A percentile compares a stretch with the other conserved stretches of the same genome.
phyloP scores from a whole-genome alignment of 441 rosid genomes.

The Corymbia citriodora region DNA sequence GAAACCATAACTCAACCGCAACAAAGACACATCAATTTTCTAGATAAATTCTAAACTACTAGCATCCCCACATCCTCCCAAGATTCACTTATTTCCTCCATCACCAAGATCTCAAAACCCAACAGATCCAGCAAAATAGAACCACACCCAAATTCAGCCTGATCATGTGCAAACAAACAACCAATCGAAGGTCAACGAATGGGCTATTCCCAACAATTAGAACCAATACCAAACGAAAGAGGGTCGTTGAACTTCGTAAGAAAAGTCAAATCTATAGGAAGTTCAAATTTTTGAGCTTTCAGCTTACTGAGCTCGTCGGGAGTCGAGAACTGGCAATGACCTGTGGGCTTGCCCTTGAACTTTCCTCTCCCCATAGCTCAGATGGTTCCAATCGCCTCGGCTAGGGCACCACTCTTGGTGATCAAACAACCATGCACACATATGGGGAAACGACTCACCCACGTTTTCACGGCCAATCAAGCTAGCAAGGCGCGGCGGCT shows the following conservation, averaged over 20 bases:
- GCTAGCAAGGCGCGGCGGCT: no score
- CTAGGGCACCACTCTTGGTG: no score
- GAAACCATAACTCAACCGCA: background rate
- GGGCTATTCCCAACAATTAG: background rate
- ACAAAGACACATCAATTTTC: background rate
- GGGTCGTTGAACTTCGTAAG: background rate
- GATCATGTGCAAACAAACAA: background rate
- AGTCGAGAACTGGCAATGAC: constrained; percentile 87
- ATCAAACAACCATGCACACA: no score
- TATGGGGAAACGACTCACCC: no score
- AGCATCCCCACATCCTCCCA: background rate
- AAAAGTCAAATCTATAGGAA: background rate
- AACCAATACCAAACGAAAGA: background rate
- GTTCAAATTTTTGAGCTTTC: background rate
- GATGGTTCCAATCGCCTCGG: background rate
- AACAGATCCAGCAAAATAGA: background rate
- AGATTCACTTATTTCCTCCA: background rate
- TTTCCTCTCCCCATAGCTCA: constrained; percentile 84
- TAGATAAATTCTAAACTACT: background rate
- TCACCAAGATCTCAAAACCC: background rate
- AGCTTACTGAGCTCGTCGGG: constrained; percentile 83
- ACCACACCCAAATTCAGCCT: background rate
- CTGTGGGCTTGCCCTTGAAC: constrained; percentile 98
- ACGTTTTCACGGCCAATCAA: no score
- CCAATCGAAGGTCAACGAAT: background rate